Base-by-base conservation (phyloP, 257 asterid species). In the Galeopsis tetrahit region DNA sequence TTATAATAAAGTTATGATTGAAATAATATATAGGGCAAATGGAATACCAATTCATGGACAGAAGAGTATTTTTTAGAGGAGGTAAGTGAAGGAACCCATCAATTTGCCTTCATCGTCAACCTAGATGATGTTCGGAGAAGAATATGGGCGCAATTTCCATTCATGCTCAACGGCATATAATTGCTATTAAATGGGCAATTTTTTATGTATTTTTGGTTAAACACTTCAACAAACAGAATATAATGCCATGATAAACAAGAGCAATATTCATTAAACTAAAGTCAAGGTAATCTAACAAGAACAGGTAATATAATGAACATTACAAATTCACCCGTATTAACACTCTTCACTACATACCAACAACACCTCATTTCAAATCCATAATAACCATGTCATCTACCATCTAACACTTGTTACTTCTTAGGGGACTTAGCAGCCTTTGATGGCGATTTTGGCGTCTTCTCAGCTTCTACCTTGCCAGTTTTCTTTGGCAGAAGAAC, bases 401-500 rank as follows among this genome's bases (percentile, higher is more conserved):
- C 81, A 48, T 44, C 51, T 44, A 44, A 10, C 51, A 3, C 2
- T 44, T 44, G 1, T 44, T 44, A 44, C 82, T 84, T 84, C 81
- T 84, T 84, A 0, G 88, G 84, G 40, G 87, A 82, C 21, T 82
- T 82, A 14, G 79, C 46, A 39, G 76, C 87, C 71, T 73, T 82
- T 0, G 83, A 14, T 6, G 86, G 86, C 4, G 86, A 82, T 31
- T 82, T 82, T 0, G 78, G 38, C 4, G 76, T 1, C 75, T 76
- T 81, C 77, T 84, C 82, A 1, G 78, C 75, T 0, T 67, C 61
- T 21, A 21, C 59, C 35, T n/a, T 57, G 28, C 14, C 75, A 39
- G 75, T 1, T 43, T 71, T 71, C 69, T 71, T 71, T 1, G 75
- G 75, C 61, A 71, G 69, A 0, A 71, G 75, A 10, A 71, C 69